These are phyloP conservation scores for Anastatica hierochuntica DNA, from an alignment of 345 rosid species.

Conservation along the genomic window DNA sequence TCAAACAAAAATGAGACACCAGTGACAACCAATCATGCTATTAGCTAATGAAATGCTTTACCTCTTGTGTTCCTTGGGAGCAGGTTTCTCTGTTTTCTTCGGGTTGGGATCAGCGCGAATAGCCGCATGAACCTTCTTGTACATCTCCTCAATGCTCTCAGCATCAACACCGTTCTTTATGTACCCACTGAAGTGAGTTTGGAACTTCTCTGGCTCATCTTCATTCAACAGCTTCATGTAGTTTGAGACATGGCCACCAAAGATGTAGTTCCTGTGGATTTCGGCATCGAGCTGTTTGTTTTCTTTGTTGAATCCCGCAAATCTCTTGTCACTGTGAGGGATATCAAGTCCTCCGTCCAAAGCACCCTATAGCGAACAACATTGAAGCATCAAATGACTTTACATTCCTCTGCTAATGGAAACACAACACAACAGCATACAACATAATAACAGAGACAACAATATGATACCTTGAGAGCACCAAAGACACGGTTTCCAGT, in stretches of 20 bases:
- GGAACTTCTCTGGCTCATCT: constrained; percentile 68
- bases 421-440: too few relatives aligned
- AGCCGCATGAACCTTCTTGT: constrained; percentile 68
- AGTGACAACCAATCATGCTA: too few relatives aligned
- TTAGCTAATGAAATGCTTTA: constrained; percentile 10
- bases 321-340: constrained; percentile 68
- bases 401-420: too few relatives aligned
- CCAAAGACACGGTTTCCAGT: constrained; percentile 77
- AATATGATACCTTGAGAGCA: constrained; percentile 47
- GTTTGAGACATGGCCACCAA: constrained; percentile 60
- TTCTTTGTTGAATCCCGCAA: constrained; percentile 41
- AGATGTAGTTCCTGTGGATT: constrained; percentile 49
- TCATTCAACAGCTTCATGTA: constrained; percentile 50
- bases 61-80: constrained; percentile 35
- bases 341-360: constrained; percentile 71
- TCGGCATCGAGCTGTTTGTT: too few relatives aligned
- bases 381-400: too few relatives aligned
- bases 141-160: constrained; percentile 45
- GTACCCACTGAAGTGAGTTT: constrained; percentile 53
- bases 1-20: too few relatives aligned
- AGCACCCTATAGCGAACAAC: constrained; percentile 40
- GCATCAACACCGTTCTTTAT: constrained; percentile 45
- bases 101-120: constrained; percentile 52
- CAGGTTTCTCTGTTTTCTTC: too few relatives aligned
- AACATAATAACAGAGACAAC: neutral